Evolutionary conservation across 768 basidiomycete genomes (phyloP).

Genomic region (Boletus pseudo-olivaceus): DNA sequence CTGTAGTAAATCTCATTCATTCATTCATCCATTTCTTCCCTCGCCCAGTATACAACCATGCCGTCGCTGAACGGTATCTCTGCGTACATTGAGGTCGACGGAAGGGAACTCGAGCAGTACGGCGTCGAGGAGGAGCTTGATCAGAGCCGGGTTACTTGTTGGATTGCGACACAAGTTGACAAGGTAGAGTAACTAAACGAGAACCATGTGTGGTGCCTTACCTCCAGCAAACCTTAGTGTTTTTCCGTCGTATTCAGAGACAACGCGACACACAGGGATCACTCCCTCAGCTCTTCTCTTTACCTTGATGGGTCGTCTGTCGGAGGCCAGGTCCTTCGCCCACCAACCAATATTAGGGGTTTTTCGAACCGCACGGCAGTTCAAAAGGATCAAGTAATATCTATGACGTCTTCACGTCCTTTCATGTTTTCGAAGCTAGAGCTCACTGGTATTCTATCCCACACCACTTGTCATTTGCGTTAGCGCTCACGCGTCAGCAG

Average conservation of each 20-base stretch:
- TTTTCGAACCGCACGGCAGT: constrained; percentile 1
- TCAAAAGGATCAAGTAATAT: neutral
- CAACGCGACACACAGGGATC: neutral
- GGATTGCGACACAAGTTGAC: constrained; percentile 26
- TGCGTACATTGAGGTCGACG: constrained; percentile 30
- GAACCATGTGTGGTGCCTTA: neutral
- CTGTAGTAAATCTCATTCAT: too few relatives aligned
- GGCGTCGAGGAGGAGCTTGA: constrained; percentile 17
- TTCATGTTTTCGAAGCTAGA: constrained; percentile 29
- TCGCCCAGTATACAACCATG: constrained; percentile 14
- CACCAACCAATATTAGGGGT: neutral
- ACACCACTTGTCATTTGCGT: too few relatives aligned
- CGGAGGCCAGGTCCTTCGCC: constrained; percentile 4
- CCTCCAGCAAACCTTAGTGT: constrained; percentile 9
- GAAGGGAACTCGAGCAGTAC: constrained; percentile 24
- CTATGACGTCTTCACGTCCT: constrained; percentile 16
- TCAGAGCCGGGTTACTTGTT: constrained; percentile 24
- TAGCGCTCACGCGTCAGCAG: constrained; percentile 15
- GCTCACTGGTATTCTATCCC: constrained; percentile 23
- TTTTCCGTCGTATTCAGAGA: constrained; percentile 28
- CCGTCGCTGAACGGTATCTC: constrained; percentile 17
- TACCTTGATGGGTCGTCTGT: constrained; percentile 19
- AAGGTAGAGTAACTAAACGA: constrained; percentile 18
- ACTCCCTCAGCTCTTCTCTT: constrained; percentile 4
- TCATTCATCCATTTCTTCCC: neutral